Conservation (phyloP, 2,329 filamentous ascomycete genomes). For the Thermothelomyces thermophilus region DNA sequence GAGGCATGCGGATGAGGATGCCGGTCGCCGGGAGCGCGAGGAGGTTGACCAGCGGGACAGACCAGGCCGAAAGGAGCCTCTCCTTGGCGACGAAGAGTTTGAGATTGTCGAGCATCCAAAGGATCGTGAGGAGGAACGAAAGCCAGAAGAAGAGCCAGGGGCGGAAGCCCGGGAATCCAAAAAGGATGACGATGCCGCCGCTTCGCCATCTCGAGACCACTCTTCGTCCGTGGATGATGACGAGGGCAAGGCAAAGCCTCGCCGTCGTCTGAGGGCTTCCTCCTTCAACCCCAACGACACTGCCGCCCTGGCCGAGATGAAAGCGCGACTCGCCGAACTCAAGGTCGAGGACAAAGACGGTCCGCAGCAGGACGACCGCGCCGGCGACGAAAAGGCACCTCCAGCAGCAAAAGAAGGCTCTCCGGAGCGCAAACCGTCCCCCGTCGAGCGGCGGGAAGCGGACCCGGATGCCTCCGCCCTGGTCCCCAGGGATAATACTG, state of each 20-base stretch:
- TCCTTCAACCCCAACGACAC: conserved; percentile 49
- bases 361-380: neutral
- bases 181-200: conserved; percentile 32
- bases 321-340: conserved; percentile 36
- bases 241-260: conserved; percentile 31
- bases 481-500: conserved; percentile 29
- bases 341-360: conserved; percentile 33
- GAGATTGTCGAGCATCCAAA: conserved; percentile 24
- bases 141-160: conserved; percentile 28
- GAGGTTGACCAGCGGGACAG: conserved; percentile 15
- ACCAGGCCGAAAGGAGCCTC: conserved; percentile 18
- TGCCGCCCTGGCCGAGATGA: conserved; percentile 38
- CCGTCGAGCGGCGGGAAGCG: conserved; percentile 18
- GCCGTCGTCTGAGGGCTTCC: conserved; percentile 35
- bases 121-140: conserved; percentile 17
- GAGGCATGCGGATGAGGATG: conserved; percentile 14
- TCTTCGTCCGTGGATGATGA: conserved; percentile 38
- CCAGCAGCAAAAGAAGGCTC: conserved; percentile 19
- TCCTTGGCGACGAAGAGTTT: conserved; percentile 25
- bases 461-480: conserved; percentile 16
- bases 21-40: conserved; percentile 10
- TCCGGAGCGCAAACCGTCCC: conserved; percentile 22
- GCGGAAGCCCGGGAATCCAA: conserved; percentile 34
- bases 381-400: conserved; percentile 13
- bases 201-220: conserved; percentile 32